Evolutionary conservation across 2,329 filamentous ascomycete genomes (phyloP).

Genomic region (Arthrobotrys entomopaga): DNA sequence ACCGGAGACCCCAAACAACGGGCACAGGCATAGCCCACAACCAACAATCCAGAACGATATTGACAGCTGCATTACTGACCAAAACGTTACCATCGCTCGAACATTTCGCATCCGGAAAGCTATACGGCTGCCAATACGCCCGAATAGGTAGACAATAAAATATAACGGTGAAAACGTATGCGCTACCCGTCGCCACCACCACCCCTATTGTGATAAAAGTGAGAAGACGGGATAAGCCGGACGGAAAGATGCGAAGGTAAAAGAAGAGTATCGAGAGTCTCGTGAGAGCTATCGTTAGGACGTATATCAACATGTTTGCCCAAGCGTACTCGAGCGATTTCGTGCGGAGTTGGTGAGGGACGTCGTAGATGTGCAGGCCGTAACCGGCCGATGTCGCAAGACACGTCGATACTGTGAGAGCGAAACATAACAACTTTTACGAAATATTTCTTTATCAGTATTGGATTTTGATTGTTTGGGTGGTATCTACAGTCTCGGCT

Average conservation of each 20-base stretch:
- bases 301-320: slow-evolving; percentile 52
- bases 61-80: slow-evolving; percentile 52
- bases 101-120: slow-evolving; percentile 34
- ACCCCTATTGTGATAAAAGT: slow-evolving; percentile 36
- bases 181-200: slow-evolving; percentile 28
- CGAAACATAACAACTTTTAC: slow-evolving; percentile 48
- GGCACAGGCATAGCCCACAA: slow-evolving; percentile 50
- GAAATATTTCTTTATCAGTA: not conserved
- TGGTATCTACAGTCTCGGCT: not conserved
- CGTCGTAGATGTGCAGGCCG: slow-evolving; percentile 53
- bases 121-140: slow-evolving; percentile 51
- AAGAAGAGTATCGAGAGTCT: slow-evolving; percentile 54
- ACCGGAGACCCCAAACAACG: slow-evolving; percentile 36
- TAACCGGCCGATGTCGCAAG: slow-evolving; percentile 53
- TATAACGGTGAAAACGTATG: slow-evolving; percentile 35
- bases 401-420: slow-evolving; percentile 52
- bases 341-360: slow-evolving; percentile 43
- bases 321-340: slow-evolving; percentile 53
- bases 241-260: slow-evolving; percentile 40
- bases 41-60: slow-evolving; percentile 50
- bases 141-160: slow-evolving; percentile 50
- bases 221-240: slow-evolving; percentile 27
- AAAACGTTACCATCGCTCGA: slow-evolving; percentile 41
- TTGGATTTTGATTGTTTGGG: not conserved
- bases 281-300: slow-evolving; percentile 39